phyloP scores from a whole-genome alignment of 768 basidiomycete genomes.

The Cyathus striatus region DNA sequence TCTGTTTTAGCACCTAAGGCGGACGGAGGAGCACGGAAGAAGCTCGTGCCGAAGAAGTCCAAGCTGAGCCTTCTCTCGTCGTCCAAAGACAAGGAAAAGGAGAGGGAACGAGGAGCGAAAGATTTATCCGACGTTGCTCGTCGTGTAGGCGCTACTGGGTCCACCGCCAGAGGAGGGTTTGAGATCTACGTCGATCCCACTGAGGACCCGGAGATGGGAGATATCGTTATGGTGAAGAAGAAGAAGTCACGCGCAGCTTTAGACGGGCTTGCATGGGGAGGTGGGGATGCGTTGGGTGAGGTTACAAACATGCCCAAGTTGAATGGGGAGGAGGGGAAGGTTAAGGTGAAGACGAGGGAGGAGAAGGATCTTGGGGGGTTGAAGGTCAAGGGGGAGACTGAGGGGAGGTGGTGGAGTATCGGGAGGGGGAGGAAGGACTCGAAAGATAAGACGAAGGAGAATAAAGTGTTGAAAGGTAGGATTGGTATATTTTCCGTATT shows the following conservation, averaged over 20 bases:
- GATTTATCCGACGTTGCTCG: constrained; percentile 62
- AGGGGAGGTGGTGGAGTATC: constrained; percentile 80
- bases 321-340: constrained; percentile 9
- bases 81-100: constrained; percentile 23
- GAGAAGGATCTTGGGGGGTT: constrained; percentile 14
- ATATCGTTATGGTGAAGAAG: constrained; percentile 74
- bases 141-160: constrained; percentile 34
- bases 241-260: constrained; percentile 61
- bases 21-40: constrained; percentile 18
- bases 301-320: constrained; percentile 49
- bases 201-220: constrained; percentile 60
- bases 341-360: constrained; percentile 30
- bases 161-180: constrained; percentile 42
- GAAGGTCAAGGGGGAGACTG: constrained; percentile 36
- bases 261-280: constrained; percentile 54
- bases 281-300: constrained; percentile 47
- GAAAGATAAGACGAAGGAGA: constrained; percentile 53
- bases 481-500: too few relatives aligned
- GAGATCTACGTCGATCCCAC: constrained; percentile 70
- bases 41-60: constrained; percentile 70
- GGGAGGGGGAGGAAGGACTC: constrained; percentile 70
- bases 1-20: constrained; percentile 27
- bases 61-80: constrained; percentile 43
- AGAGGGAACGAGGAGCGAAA: constrained; percentile 22
- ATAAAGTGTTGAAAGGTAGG: constrained; percentile 32